phyloP scores from a whole-genome alignment of 1,139 yeast genomes.

The Yamadazyma kanchanaburiensis region DNA sequence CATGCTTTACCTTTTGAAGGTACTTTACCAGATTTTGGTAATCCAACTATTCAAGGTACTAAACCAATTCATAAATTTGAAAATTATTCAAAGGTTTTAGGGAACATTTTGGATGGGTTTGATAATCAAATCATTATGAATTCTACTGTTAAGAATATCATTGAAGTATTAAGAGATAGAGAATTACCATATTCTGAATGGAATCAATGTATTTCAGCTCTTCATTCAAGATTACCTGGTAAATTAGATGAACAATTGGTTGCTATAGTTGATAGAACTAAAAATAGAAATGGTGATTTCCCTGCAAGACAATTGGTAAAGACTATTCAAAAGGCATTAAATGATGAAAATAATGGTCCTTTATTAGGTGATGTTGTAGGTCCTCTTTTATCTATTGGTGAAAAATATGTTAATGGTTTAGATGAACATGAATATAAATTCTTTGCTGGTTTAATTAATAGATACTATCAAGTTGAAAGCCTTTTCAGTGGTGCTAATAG shows the following conservation, averaged over 20 bases:
- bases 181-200: constrained; percentile 93
- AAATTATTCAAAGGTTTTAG: constrained; percentile 55
- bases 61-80: constrained; percentile 78
- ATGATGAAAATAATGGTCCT: constrained; percentile 48
- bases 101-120: constrained; percentile 81
- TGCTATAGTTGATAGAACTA: constrained; percentile 64
- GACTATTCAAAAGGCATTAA: constrained; percentile 51
- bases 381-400: constrained; percentile 72
- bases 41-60: constrained; percentile 77
- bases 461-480: constrained; percentile 74
- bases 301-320: constrained; percentile 84
- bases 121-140: constrained; percentile 95
- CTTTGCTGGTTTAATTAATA: constrained; percentile 64
- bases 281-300: constrained; percentile 74
- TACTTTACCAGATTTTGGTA: constrained; percentile 83
- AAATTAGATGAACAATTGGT: constrained; percentile 69
- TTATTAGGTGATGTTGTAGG: constrained; percentile 57
- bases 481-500: constrained; percentile 75
- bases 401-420: constrained; percentile 70
- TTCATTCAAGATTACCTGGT: constrained; percentile 84
- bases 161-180: constrained; percentile 70
- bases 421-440: constrained; percentile 79
- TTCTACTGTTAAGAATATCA: constrained; percentile 68
- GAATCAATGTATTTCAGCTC: constrained; percentile 80
- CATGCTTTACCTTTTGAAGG: constrained; percentile 96